Conservation (phyloP, 306 rosid species). For the barrel medic (Medicago truncatula) region MtrunA17r5.0-ANR NC_053043.1:49098501-49099000, state of each 20-base stretch:
- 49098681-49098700: background rate
- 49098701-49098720: background rate
- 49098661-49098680: background rate
- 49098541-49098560: background rate
- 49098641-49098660: background rate
- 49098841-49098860: too few species aligned
- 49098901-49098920: too few species aligned
- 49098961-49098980: too few species aligned
- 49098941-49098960: too few species aligned
- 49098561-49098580: background rate
- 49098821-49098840: too few species aligned
- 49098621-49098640: background rate
- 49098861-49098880: too few species aligned
- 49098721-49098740: background rate
- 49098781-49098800: too few species aligned
- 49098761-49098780: too few species aligned
- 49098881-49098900: too few species aligned
- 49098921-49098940: too few species aligned
- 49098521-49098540: background rate
- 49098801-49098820: too few species aligned
- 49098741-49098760: background rate
- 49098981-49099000: too few species aligned
- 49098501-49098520: background rate
- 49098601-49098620: background rate
- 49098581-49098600: background rate